Evolutionary conservation across 345 rosid species (phyloP).

Genomic region (Boechera divaricarpa): DNA sequence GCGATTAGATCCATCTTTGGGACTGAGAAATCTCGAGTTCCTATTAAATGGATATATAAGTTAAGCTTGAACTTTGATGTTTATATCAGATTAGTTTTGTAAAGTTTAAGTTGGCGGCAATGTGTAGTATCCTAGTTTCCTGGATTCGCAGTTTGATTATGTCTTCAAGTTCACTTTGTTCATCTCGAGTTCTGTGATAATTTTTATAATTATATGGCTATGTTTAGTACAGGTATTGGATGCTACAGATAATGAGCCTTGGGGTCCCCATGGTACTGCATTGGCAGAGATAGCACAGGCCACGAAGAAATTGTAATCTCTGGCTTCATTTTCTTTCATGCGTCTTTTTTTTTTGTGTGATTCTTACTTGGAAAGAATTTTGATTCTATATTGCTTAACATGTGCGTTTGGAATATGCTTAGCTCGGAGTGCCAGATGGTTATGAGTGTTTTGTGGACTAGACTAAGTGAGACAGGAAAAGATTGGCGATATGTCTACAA

Average conservation of each 20-base stretch:
- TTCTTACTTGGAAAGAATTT: slow-evolving; percentile 3
- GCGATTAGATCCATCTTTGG: not conserved
- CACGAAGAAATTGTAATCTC: slow-evolving; percentile 82
- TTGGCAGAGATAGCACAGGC: slow-evolving; percentile 94
- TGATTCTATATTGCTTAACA: slow-evolving; percentile 25
- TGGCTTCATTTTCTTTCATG: slow-evolving; percentile 14
- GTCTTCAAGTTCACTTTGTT: slow-evolving; percentile 4
- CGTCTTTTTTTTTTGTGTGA: not conserved
- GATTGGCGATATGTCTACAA: slow-evolving; percentile 99
- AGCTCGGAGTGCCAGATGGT: slow-evolving; percentile 95
- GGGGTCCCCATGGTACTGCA: slow-evolving; percentile 99
- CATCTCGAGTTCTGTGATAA: not conserved
- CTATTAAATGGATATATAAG: not conserved
- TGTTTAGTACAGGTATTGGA: slow-evolving; percentile 75
- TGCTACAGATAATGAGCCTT: slow-evolving; percentile 97
- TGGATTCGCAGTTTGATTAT: not conserved
- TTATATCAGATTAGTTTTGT: not conserved
- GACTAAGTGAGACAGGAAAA: slow-evolving; percentile 88
- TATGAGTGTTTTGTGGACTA: slow-evolving; percentile 94
- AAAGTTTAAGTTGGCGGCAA: not conserved
- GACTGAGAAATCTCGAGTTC: slow-evolving; percentile 14
- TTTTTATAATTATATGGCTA: not conserved
- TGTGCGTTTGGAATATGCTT: slow-evolving; percentile 41
- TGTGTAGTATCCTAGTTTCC: not conserved
- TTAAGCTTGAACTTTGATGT: slow-evolving; percentile 5